Conservation (phyloP, 1,284 basidiomycete species). For the Irpex sp. region DNA sequence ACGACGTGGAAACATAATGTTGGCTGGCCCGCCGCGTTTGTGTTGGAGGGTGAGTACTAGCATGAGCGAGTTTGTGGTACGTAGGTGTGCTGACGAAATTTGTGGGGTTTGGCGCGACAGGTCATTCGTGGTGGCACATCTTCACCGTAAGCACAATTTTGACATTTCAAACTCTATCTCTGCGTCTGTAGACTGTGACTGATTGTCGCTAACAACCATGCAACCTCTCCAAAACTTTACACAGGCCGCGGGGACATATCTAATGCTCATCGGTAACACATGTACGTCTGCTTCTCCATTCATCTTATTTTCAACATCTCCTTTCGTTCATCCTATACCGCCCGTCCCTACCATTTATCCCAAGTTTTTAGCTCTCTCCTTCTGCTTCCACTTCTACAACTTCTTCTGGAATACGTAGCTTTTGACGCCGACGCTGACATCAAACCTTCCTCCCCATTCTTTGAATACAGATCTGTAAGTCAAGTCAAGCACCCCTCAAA, state of each 20-base stretch:
- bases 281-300: constrained; percentile 37
- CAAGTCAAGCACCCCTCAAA: too few relatives aligned
- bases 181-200: too few relatives aligned
- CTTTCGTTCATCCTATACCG: not conserved
- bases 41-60: constrained; percentile 49
- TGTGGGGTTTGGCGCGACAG: constrained; percentile 24
- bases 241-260: constrained; percentile 56
- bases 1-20: constrained; percentile 50
- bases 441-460: not conserved
- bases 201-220: too few relatives aligned
- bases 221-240: too few relatives aligned
- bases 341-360: too few relatives aligned
- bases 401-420: not conserved
- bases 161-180: too few relatives aligned
- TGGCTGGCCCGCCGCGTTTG: constrained; percentile 63
- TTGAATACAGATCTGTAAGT: not conserved
- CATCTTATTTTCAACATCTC: constrained; percentile 2
- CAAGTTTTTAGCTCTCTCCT: too few relatives aligned
- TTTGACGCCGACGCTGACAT: constrained; percentile 1
- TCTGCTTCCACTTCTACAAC: too few relatives aligned
- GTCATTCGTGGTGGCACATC: constrained; percentile 73
- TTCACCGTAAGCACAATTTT: constrained; percentile 43
- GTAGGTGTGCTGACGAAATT: not conserved
- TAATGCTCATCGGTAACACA: constrained; percentile 57
- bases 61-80: not conserved